Conservation (phyloP, 768 basidiomycete genomes). For the Naganishia vaughanmartiniae region DNA sequence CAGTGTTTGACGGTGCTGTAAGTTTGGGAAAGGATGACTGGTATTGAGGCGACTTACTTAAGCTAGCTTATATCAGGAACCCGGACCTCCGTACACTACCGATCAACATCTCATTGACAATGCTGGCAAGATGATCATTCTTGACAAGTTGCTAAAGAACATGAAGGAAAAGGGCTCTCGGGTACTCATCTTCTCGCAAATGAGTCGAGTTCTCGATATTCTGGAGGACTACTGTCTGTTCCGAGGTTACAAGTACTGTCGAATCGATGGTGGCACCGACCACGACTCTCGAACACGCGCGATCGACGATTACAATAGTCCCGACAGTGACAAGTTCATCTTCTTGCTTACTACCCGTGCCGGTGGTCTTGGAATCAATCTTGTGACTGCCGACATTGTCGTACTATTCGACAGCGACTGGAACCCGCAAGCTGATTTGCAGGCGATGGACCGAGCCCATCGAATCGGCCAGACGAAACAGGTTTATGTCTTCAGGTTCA, state of each 20-base stretch:
- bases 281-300: slow-evolving; percentile 93
- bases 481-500: slow-evolving; percentile 94
- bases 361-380: slow-evolving; percentile 93
- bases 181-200: slow-evolving; percentile 95
- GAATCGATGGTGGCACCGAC: slow-evolving; percentile 91
- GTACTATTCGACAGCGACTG: slow-evolving; percentile 96
- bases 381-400: slow-evolving; percentile 91
- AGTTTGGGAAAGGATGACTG: slow-evolving; percentile 15
- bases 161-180: slow-evolving; percentile 94
- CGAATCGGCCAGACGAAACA: slow-evolving; percentile 96
- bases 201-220: slow-evolving; percentile 98
- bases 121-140: slow-evolving; percentile 94
- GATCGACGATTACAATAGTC: slow-evolving; percentile 97
- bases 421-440: slow-evolving; percentile 98
- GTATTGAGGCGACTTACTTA: too few species aligned
- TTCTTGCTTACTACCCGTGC: slow-evolving; percentile 95
- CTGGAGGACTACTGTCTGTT: slow-evolving; percentile 96
- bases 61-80: slow-evolving; percentile 61
- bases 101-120: slow-evolving; percentile 94
- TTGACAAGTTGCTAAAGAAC: slow-evolving; percentile 81
- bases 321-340: slow-evolving; percentile 89
- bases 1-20: slow-evolving; percentile 51
- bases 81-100: slow-evolving; percentile 96
- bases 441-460: slow-evolving; percentile 98
- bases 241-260: slow-evolving; percentile 85